Base-by-base conservation (phyloP, 2,329 filamentous ascomycete species). In the Aspergillus japonicus region DNA sequence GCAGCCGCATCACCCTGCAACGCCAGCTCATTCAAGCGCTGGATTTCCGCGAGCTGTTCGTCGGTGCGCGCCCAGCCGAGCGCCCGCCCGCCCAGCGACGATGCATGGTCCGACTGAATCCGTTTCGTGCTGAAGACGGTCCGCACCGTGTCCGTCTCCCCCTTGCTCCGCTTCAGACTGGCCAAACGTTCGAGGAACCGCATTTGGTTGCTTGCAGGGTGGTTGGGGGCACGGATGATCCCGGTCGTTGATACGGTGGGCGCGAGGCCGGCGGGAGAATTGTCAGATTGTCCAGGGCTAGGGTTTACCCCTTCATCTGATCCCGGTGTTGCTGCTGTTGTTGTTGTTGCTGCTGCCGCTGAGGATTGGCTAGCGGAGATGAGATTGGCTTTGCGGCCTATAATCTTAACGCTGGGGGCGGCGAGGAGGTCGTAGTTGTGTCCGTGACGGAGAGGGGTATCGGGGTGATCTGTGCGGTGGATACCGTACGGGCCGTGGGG, bases 321-420 rank as follows among this genome's bases (percentile, higher is more conserved):
- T 29, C 12, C 31, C 47, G 19, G 60, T 50, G 6, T 26, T 24
- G 35, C 52, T 5, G 59, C 2, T 16, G 35, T 42, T 60, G 63
- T 53, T 14, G 59, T 48, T 19, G 33, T 54, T 7, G 53, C 47
- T 21, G 39, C 12, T n/a, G 59, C 48, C 39, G 54, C 62, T 47
- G 10, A 61, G 39, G 16, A 73, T 68, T 3, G 74, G 63, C 42
- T 78, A 81, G 39, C 14, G 21, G 82, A 80, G 50, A 81, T 80
- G 14, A 92, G 74, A 42, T 84, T 81, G 61, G 86, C 85, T 63
- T 89, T 87, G 33, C 80, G 84, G 12, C 89, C 89, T 50, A 89
- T 79, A 60, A 96, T 84, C 59, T 90, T 87, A 10, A 88, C 84
- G 54, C 86, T 85, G 62, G 87, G 88, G 39, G 87, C 85, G n/a